Evolutionary conservation across 1,139 yeast species (phyloP).

Genomic region (Sporopachydermia cereana): DNA sequence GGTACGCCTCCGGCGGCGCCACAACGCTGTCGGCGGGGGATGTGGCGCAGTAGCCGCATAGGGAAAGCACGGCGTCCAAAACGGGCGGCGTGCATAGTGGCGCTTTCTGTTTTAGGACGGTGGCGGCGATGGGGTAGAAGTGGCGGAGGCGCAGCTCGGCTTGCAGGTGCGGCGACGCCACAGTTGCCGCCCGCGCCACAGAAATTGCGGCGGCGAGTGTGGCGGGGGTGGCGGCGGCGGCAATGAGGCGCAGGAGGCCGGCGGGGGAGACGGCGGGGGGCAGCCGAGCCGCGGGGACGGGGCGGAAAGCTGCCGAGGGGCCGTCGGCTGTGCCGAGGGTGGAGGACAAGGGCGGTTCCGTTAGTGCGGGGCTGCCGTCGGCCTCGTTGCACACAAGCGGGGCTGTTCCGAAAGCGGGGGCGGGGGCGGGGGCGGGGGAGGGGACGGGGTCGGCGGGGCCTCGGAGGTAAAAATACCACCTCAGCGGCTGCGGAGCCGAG

Average conservation of each 20-base stretch:
- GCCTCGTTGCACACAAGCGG: too few relatives aligned
- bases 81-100: slow-evolving; percentile 23
- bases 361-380: too few relatives aligned
- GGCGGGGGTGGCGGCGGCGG: not conserved
- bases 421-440: too few relatives aligned
- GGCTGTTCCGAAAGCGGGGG: too few relatives aligned
- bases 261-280: not conserved
- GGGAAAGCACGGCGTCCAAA: slow-evolving; percentile 29
- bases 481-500: too few relatives aligned
- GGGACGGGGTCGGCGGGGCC: too few relatives aligned
- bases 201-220: not conserved
- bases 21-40: slow-evolving; percentile 33
- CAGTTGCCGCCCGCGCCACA: not conserved
- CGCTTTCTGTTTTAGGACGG: slow-evolving; percentile 27
- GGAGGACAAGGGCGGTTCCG: too few relatives aligned
- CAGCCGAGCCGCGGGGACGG: too few relatives aligned
- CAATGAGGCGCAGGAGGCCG: not conserved
- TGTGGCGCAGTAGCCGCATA: slow-evolving; percentile 33
- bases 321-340: too few relatives aligned
- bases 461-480: too few relatives aligned
- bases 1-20: slow-evolving; percentile 34
- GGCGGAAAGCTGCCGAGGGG: too few relatives aligned
- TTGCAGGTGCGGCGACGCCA: slow-evolving; percentile 18
- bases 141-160: slow-evolving; percentile 29
- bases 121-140: slow-evolving; percentile 33